phyloP scores from a whole-genome alignment of 495 filamentous ascomycete genomes.

The Hypomontagnella submonticulosa region DNA sequence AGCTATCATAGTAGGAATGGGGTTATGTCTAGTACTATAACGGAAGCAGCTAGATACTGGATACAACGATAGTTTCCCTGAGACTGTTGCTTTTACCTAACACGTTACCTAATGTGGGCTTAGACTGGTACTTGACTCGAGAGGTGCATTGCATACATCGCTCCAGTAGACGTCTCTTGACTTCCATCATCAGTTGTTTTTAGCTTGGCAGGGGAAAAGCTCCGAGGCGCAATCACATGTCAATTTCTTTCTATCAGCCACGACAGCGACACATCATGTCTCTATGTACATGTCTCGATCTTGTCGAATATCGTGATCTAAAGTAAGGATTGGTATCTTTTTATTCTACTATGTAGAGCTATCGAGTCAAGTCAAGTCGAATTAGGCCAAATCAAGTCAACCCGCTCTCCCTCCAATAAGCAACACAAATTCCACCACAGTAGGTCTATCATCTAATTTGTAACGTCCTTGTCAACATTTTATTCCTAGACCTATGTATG shows the following conservation, averaged over 20 bases:
- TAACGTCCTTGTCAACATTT: constrained; percentile 18
- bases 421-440: constrained; percentile 17
- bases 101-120: constrained; percentile 7
- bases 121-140: constrained; percentile 30
- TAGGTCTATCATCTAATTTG: constrained; percentile 8
- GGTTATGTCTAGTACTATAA: constrained; percentile 11
- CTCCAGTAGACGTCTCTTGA: constrained; percentile 29
- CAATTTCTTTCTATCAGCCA: constrained; percentile 22
- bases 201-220: constrained; percentile 40
- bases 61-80: constrained; percentile 16
- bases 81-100: constrained; percentile 5
- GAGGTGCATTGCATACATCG: constrained; percentile 20
- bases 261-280: no score
- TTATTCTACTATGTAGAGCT: constrained; percentile 23
- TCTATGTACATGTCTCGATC: constrained; percentile 3
- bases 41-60: constrained; percentile 12
- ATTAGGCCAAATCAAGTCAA: constrained; percentile 9
- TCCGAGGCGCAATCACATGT: constrained; percentile 42
- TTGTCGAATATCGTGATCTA: constrained; percentile 6
- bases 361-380: constrained; percentile 21
- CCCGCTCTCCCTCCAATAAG: no score
- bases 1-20: constrained; percentile 6
- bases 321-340: constrained; percentile 15
- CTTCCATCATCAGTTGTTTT: constrained; percentile 27
- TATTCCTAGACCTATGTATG: not conserved